Evolutionary conservation across 208 protist genomes (phyloP).

Genomic region (Trypanosoma grayi): DNA sequence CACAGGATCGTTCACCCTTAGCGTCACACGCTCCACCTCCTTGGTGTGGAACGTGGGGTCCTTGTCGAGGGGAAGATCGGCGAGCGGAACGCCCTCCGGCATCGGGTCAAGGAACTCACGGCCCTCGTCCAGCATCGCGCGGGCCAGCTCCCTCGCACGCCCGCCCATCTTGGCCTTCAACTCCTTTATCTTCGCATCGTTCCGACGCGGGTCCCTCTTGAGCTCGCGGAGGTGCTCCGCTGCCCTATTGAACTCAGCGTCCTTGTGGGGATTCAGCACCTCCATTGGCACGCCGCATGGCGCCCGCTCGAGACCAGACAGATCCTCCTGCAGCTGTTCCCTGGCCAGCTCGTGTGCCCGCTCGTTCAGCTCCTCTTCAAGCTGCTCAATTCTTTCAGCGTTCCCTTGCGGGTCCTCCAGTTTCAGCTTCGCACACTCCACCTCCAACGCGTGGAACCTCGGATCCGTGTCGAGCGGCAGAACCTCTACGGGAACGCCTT

Average conservation of each 20-base stretch:
- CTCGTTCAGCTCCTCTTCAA: slow-evolving; percentile 58
- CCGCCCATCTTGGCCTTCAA: slow-evolving; percentile 53
- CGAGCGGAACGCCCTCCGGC: slow-evolving; percentile 53
- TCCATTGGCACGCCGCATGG: slow-evolving; percentile 56
- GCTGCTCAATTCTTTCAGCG: slow-evolving; percentile 26
- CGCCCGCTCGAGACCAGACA: slow-evolving; percentile 44
- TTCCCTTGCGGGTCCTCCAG: slow-evolving; percentile 49
- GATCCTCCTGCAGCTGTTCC: slow-evolving; percentile 56
- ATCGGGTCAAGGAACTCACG: slow-evolving; percentile 40
- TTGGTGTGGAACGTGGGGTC: slow-evolving; percentile 49
- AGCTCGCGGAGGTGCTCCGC: slow-evolving; percentile 52
- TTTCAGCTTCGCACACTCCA: slow-evolving; percentile 43
- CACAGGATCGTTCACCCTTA: slow-evolving; percentile 22
- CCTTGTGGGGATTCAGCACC: slow-evolving; percentile 56
- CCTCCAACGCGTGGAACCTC: slow-evolving; percentile 48
- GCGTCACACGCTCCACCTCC: slow-evolving; percentile 50
- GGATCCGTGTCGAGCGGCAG: slow-evolving; percentile 56
- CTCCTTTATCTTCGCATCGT: slow-evolving; percentile 50
- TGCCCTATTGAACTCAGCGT: slow-evolving; percentile 37
- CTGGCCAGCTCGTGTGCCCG: slow-evolving; percentile 57
- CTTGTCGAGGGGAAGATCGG: slow-evolving; percentile 52
- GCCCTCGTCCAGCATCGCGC: slow-evolving; percentile 38
- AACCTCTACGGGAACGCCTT: slow-evolving; percentile 52
- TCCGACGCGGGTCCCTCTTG: slow-evolving; percentile 48
- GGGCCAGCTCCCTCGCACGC: slow-evolving; percentile 46